A percentile compares a stretch with the other conserved stretches of the same genome.
Conservation (phyloP, 1,139 yeast species). For the Yamadazyma aaseri region DNA sequence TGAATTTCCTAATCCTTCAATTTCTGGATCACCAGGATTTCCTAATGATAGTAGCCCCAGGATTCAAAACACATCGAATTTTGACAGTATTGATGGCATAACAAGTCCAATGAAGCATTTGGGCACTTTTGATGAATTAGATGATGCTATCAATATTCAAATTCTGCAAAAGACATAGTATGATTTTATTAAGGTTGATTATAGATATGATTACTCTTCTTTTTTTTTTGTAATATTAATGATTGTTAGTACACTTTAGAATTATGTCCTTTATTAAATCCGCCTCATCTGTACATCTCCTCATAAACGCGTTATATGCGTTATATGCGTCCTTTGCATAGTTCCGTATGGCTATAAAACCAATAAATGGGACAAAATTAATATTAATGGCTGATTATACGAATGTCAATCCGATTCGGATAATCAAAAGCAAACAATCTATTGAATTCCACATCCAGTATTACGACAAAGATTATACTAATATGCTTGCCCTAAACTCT, state of each 20-base stretch:
- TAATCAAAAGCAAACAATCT: neutral
- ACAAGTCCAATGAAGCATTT: conserved; percentile 8
- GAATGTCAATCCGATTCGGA: neutral
- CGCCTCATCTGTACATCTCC: too few species aligned
- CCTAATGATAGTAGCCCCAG: neutral
- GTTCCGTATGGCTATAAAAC: too few species aligned
- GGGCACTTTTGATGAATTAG: conserved; percentile 11
- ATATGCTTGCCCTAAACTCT: conserved; percentile 1
- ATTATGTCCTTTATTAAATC: too few species aligned
- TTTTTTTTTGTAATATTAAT: too few species aligned
- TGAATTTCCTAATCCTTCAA: conserved; percentile 1
- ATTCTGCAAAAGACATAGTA: conserved; percentile 4
- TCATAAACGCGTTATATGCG: too few species aligned
- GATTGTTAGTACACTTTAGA: too few species aligned
- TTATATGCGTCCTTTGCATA: too few species aligned
- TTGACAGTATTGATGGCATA: conserved; percentile 10
- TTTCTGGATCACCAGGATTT: neutral
- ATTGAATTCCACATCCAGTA: neutral
- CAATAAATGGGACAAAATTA: too few species aligned
- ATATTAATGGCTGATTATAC: conserved; percentile 1
- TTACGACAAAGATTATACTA: neutral
- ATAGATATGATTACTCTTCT: too few species aligned
- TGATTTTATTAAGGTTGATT: conserved; percentile 1
- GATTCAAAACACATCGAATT: conserved; percentile 3
- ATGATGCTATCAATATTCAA: conserved; percentile 11